Evolutionary conservation across 2,329 filamentous ascomycete species (phyloP).

Genomic region (Celoporthe dispersa): DNA sequence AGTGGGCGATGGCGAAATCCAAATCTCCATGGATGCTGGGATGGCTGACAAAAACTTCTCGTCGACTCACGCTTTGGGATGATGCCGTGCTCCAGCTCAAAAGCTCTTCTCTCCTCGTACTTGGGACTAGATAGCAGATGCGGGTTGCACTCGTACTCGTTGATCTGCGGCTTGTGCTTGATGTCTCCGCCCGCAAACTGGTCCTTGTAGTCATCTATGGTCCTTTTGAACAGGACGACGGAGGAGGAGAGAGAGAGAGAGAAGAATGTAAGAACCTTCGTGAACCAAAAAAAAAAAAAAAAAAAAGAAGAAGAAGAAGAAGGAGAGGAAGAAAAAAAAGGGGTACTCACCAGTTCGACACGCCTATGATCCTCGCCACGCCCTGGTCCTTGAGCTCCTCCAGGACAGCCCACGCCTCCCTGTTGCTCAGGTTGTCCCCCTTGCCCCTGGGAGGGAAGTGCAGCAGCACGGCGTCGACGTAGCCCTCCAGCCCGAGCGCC

Average conservation of each 20-base stretch:
- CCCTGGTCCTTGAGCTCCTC: conserved; percentile 17
- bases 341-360: conserved; percentile 13
- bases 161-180: conserved; percentile 13
- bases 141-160: conserved; percentile 15
- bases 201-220: conserved; percentile 14
- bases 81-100: conserved; percentile 14
- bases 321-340: background rate
- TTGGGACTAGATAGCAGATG: conserved; percentile 9
- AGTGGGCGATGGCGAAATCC: no score
- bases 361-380: conserved; percentile 10
- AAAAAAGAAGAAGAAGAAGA: background rate
- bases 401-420: conserved; percentile 15
- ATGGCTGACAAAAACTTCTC: background rate
- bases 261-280: background rate
- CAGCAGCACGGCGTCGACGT: conserved; percentile 6
- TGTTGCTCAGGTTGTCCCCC: conserved; percentile 1
- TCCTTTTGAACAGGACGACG: background rate
- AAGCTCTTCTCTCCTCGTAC: background rate
- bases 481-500: conserved; percentile 2
- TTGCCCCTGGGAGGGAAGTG: conserved; percentile 14
- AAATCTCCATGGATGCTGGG: background rate
- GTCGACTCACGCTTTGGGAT: conserved; percentile 8
- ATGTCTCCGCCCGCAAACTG: conserved; percentile 8
- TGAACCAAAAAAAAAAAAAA: no score
- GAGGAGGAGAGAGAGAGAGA: background rate